phyloP scores from a whole-genome alignment of 345 rosid genomes.

The Linum tenue region DNA sequence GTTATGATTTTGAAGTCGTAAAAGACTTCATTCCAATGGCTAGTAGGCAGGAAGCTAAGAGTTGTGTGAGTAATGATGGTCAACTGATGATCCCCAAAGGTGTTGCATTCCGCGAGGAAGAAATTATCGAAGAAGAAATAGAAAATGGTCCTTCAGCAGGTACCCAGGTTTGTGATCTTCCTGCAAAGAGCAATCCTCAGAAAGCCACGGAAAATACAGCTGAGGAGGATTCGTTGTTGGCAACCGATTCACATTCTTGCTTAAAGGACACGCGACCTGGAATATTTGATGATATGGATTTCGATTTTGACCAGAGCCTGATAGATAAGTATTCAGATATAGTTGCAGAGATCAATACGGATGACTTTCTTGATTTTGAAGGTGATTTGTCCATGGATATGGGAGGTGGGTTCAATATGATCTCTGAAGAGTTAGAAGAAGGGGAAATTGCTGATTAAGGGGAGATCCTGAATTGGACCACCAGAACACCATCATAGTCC shows the following conservation, averaged over 20 bases:
- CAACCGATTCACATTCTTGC: conserved; percentile 4
- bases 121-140: conserved; percentile 36
- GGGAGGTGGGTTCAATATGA: conserved; percentile 17
- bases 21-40: conserved; percentile 19
- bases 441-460: conserved; percentile 61
- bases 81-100: conserved; percentile 25
- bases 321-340: conserved; percentile 60
- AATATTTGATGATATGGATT: conserved; percentile 27
- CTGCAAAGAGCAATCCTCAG: conserved; percentile 20
- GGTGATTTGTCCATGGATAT: conserved; percentile 35
- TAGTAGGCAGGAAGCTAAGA: conserved; percentile 17
- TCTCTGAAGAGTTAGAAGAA: conserved; percentile 63
- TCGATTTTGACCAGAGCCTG: conserved; percentile 61
- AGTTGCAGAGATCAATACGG: conserved; percentile 47
- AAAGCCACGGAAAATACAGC: conserved; percentile 10
- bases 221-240: conserved; percentile 12
- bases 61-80: conserved; percentile 20
- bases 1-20: conserved; percentile 50
- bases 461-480: too few species aligned
- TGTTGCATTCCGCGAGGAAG: conserved; percentile 52
- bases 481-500: too few species aligned
- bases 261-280: conserved; percentile 8
- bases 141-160: conserved; percentile 29
- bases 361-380: conserved; percentile 61
- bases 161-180: conserved; percentile 33